Base-by-base conservation (phyloP, 1,139 yeast genomes). In the Hemisphaericaspora subhashii region DNA sequence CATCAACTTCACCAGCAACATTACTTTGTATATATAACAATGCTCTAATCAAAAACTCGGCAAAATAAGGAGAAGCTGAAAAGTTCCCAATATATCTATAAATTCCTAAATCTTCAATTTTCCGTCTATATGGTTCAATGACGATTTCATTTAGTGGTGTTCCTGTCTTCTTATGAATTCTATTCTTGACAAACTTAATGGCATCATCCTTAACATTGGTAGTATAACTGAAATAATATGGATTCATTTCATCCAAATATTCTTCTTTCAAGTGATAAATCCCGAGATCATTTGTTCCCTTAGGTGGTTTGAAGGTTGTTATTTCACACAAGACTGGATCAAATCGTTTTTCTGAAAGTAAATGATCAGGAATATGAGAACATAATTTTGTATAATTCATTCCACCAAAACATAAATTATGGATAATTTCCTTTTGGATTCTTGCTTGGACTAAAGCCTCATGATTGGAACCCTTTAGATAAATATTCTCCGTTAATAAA, bases 201-300 rank as follows among this genome's bases (percentile, higher is more conserved):
- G 81, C 79, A 41, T 77, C 96, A 42, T 89, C 96, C 43, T 90
- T 77, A 39, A 81, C 81, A 48, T 89, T 88, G 0, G 94, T 67
- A 0, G 86, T 68, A 50, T 85, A 85, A 52, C 88, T 89, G 46
- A 86, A 74, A 57, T 84, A 90, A 54, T 81, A 90, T 0, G 97
- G 95, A 54, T 90, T 90, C 21, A 90, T 71, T 28, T 73, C 66
- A 4, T 61, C 64, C 39, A 69, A 66, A 45, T 67, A 75, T 43
- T 78, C 77, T 2, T 78, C 78, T 51, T 85, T 87, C 38, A 92
- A 66, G 24, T 75, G 64, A 54, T 86, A 90, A 7, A 73, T 61
- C 1, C 97, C 96, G 23, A 76, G 68, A 45, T 86, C 94, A 35
- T 76, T 77, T 2, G 77, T 52, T 0, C 83, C 80, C 10, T 66